A percentile compares a stretch with the other conserved stretches of the same genome.
Conservation (phyloP, 257 asterid species). For the Ocimum tenuiflorum region DNA sequence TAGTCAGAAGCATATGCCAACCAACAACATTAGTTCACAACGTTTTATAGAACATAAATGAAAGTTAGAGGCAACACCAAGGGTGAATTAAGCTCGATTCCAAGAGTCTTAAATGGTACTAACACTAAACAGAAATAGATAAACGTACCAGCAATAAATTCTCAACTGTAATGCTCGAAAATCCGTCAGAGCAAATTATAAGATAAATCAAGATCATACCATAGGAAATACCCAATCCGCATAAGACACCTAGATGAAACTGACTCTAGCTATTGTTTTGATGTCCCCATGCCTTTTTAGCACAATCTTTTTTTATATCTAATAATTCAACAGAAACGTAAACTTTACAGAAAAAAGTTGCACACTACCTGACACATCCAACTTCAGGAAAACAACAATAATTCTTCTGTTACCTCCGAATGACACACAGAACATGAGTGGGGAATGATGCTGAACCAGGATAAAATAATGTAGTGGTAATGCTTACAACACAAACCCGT, state of each 20-base stretch:
- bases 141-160: conserved; percentile 1
- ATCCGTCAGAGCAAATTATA: background rate
- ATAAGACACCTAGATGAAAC: background rate
- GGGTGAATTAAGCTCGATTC: background rate
- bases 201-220: background rate
- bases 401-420: background rate
- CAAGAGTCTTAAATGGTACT: background rate
- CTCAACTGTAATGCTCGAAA: no score
- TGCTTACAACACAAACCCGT: background rate
- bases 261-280: background rate
- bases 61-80: background rate
- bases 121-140: background rate
- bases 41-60: background rate
- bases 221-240: background rate
- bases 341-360: background rate
- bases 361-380: conserved; percentile 1
- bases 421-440: background rate
- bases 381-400: background rate
- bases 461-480: background rate
- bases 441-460: background rate
- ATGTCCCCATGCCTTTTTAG: background rate
- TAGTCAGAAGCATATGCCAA: background rate
- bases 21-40: background rate
- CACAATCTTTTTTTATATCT: background rate
- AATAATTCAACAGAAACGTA: background rate